Base-by-base conservation (phyloP, 1,284 basidiomycete genomes). In the Marasmius tenuissimus region DNA sequence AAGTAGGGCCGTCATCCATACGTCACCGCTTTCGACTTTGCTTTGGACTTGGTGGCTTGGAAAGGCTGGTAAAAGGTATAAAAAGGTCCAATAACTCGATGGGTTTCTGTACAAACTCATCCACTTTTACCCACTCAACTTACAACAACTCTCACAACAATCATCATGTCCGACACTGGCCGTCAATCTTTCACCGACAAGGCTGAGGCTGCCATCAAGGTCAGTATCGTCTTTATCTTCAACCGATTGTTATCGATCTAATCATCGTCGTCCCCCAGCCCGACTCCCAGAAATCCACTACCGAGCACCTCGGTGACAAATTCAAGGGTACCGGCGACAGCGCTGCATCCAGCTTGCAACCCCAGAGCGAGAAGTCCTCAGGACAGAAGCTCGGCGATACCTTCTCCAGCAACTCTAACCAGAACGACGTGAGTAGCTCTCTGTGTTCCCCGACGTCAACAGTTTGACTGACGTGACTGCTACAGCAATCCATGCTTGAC, bases 181-280 rank as follows among this genome's bases (percentile, higher is more conserved):
- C 82, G 83, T 63, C 80, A 84, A 77, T 79, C 76, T 61, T 72
- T 84, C 72, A 82, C 82, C 69, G 81, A 84, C 76, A 84, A 83
- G 72, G 78, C 76, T 57, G 66, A 68, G 42, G 69, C 81, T 68
- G 74, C 79, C 49, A n/a, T 82, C 59, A 82, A 83, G 78, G 81
- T 81, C 27, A 27, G 27, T 27, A 4, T 27, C 2, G 51, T 33
- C 52, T 59, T 34, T 2, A 35, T 18, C 14, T 14, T 20, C 14
- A 1, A 18, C 11, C 52, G 11, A 16, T 52, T 33, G 22, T 27
- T 3, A 34, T 37, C 33, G 33, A 47, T 47, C 16, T 54, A 5
- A 35, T 38, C 52, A 18, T 34, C 11, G 33, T 27, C 9, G n/a
- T 20, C 9, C 52, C 12, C 20, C 18, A 54, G 52, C 52, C 52